These are phyloP conservation scores for Lipomyces anomalus DNA, from an alignment of 805 yeast species.

Conservation along the genomic window DNA sequence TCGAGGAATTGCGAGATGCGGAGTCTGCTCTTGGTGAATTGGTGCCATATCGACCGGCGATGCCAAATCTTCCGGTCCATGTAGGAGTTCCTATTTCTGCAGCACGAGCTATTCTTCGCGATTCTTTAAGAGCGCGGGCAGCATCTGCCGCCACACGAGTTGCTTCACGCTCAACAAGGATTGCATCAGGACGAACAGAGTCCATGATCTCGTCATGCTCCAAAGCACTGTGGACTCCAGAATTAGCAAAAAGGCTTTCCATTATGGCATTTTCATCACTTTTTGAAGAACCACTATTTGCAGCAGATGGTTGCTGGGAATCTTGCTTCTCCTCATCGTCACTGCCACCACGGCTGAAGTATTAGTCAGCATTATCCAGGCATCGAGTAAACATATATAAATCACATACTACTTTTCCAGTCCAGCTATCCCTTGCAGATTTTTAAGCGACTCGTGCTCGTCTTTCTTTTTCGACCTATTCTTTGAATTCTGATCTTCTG, in stretches of 20 bases:
- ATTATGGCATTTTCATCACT: conserved; percentile 61
- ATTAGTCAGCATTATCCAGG: neutral
- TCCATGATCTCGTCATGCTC: conserved; percentile 75
- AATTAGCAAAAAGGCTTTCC: conserved; percentile 65
- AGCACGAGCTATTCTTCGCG: conserved; percentile 47
- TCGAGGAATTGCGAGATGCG: too few species aligned
- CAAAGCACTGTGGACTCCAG: conserved; percentile 67
- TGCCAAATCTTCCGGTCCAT: conserved; percentile 92
- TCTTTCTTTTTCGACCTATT: conserved; percentile 34
- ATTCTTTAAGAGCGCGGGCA: conserved; percentile 49
- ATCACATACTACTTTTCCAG: conserved; percentile 56
- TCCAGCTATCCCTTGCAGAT: conserved; percentile 67
- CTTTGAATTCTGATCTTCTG: conserved; percentile 15
- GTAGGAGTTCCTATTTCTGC: conserved; percentile 76
- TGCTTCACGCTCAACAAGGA: conserved; percentile 60
- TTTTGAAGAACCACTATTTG: conserved; percentile 11
- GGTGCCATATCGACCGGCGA: conserved; percentile 21
- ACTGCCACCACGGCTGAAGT: conserved; percentile 7
- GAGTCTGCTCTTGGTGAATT: neutral
- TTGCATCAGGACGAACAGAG: conserved; percentile 46
- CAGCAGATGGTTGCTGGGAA: neutral
- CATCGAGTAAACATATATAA: neutral
- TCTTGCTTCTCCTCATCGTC: conserved; percentile 8
- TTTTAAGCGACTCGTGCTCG: conserved; percentile 58
- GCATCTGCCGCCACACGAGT: conserved; percentile 57